Evolutionary conservation across 495 filamentous ascomycete species (phyloP).

Genomic region (Lophiostoma macrostomum): DNA sequence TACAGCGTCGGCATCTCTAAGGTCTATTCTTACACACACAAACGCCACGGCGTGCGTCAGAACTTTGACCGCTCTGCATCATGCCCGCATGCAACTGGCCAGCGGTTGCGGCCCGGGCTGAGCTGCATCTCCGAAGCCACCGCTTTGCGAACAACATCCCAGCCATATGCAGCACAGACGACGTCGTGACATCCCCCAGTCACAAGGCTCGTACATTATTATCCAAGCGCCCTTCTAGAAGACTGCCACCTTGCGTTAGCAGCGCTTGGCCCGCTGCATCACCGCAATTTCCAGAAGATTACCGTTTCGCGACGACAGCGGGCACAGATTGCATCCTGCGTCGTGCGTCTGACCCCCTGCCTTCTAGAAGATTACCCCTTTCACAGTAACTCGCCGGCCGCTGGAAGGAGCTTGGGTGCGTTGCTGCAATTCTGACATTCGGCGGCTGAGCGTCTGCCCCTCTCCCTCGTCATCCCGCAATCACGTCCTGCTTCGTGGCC

Average conservation of each 20-base stretch:
- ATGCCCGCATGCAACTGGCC: conserved; percentile 20
- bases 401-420: neutral
- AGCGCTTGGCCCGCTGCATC: neutral
- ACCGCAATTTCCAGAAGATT: conserved; percentile 37
- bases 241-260: conserved; percentile 26
- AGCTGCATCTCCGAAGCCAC: conserved; percentile 4
- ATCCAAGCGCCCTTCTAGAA: conserved; percentile 34
- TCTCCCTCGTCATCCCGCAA: conserved; percentile 14
- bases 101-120: conserved; percentile 19
- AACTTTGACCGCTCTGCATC: conserved; percentile 11
- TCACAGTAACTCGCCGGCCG: neutral
- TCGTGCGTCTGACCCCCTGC: conserved; percentile 14
- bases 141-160: conserved; percentile 8
- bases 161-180: conserved; percentile 11
- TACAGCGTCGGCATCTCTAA: neutral
- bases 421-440: too few relatives aligned
- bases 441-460: neutral
- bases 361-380: conserved; percentile 30
- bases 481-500: conserved; percentile 4
- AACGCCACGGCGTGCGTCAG: conserved; percentile 26
- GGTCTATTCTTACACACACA: conserved; percentile 23
- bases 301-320: conserved; percentile 12
- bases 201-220: conserved; percentile 25
- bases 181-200: conserved; percentile 21
- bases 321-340: conserved; percentile 22